phyloP scores from a whole-genome alignment of 768 basidiomycete species.

The Mycena maculata region DNA sequence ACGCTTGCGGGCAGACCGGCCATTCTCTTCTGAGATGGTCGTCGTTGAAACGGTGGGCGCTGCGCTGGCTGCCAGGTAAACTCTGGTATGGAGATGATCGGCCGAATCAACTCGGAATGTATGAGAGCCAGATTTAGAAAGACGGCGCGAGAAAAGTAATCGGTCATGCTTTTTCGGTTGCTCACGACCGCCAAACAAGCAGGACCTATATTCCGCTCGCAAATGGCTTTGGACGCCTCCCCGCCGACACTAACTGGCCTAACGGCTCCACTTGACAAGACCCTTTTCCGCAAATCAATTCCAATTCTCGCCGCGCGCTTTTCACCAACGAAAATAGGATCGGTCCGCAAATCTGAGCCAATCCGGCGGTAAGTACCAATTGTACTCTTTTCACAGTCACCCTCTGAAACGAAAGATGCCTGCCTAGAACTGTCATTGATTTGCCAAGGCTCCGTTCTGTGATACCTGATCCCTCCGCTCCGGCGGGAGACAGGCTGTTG shows the following conservation, averaged over 20 bases:
- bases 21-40: neutral
- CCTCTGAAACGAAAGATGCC: conserved; percentile 19
- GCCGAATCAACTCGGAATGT: too few species aligned
- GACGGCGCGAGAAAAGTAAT: neutral
- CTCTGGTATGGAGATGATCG: too few species aligned
- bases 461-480: conserved; percentile 59
- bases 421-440: conserved; percentile 69
- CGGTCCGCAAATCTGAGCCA: conserved; percentile 65
- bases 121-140: too few species aligned
- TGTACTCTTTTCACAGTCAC: neutral
- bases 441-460: conserved; percentile 76
- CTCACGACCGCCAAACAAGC: conserved; percentile 1
- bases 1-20: conserved; percentile 45
- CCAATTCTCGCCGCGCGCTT: conserved; percentile 77
- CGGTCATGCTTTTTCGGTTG: neutral
- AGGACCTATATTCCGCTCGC: conserved; percentile 48
- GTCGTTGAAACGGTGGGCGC: neutral
- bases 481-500: conserved; percentile 68
- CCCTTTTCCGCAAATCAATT: conserved; percentile 72
- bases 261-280: conserved; percentile 66
- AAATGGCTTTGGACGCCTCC: conserved; percentile 52
- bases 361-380: conserved; percentile 69
- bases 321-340: conserved; percentile 64
- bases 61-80: too few species aligned
- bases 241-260: conserved; percentile 60